Evolutionary conservation across 2,329 filamentous ascomycete species (phyloP), one percentile per base, ranked within the genome.

Genomic region (Clonostachys byssicola): DNA sequence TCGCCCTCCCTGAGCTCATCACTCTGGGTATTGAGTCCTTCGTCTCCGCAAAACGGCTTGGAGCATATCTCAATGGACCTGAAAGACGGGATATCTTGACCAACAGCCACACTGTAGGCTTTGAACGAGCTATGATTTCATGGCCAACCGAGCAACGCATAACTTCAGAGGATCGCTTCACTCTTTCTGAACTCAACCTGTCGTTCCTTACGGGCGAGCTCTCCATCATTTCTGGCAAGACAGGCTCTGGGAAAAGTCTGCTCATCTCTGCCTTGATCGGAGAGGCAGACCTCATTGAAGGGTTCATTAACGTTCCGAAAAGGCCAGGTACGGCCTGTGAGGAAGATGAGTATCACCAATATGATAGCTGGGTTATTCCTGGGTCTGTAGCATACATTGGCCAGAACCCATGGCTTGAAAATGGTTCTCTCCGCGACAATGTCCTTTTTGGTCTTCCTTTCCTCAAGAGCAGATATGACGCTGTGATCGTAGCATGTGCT

Each of bases 371-470:
- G 88, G 82, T 87, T 40, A 74, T 89, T 14, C 77, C 83, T 7
- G 76, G 77, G 4, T 78, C 85, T 2, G 77, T 91, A 43, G 88
- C 88, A 0, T 92, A 85, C 55, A 86, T 92, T 34, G 81, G 85
- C 2, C 88, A 92, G 59, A 89, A 86, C 9, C 88, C 89, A 0
- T 94, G 88, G 89, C 88, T 94, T 44, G 88, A 92, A 58, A 92
- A 92, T 55, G 86, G 85, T 1, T 87, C 82, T 6, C 83, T 95
- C 51, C 82, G 78, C 47, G 83, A 90, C 41, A 95, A 94, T 55
- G 86, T 94, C 44, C 63, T 89, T 0, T 94, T 92, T 51, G 88
- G 88, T 1, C 69, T 92, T 3, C 88, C 88, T 0, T 78, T 77
- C 33, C 79, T 90, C 47, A 70, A 83, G 48, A 70, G 75, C n/a